phyloP scores from a whole-genome alignment of 192 early-diverging fungal genomes.

The Kappamyces sp. region DNA sequence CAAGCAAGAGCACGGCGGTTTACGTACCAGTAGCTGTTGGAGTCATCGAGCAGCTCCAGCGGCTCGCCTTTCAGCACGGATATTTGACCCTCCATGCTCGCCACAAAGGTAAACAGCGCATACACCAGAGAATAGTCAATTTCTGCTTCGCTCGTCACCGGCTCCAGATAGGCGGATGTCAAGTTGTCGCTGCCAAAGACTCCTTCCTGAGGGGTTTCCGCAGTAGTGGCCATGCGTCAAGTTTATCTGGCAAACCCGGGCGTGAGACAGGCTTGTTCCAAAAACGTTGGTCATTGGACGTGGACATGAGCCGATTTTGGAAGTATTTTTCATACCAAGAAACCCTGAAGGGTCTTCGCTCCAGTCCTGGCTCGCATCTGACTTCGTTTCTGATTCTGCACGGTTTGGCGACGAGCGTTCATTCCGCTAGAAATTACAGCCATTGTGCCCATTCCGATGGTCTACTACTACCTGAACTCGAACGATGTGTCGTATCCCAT shows the following conservation, averaged over 20 bases:
- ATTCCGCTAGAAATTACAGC: constrained; percentile 91
- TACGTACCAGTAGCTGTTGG: constrained; percentile 70
- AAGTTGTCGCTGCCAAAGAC: constrained; percentile 13
- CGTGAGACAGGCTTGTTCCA: too few species aligned
- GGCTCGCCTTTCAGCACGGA: constrained; percentile 72
- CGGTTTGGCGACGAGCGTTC: too few species aligned
- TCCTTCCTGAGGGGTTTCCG: too few species aligned
- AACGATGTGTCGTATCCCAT: constrained; percentile 57
- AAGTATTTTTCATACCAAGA: not conserved
- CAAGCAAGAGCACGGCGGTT: constrained; percentile 45
- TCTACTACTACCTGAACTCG: constrained; percentile 61
- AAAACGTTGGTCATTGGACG: too few species aligned
- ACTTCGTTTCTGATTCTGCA: constrained; percentile 74
- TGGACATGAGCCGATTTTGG: not conserved
- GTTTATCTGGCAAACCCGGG: too few species aligned
- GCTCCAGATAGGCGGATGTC: constrained; percentile 2
- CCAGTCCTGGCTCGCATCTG: constrained; percentile 28
- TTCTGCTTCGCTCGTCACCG: constrained; percentile 18
- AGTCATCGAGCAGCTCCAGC: constrained; percentile 74
- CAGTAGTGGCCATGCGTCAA: too few species aligned
- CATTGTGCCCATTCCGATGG: constrained; percentile 64
- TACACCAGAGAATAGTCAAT: constrained; percentile 77
- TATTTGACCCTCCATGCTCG: constrained; percentile 78
- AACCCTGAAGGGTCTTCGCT: not conserved
- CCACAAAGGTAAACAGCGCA: constrained; percentile 78